Conservation (phyloP, 2,329 filamentous ascomycete species). For the Dothideomycetes sp. region DNA sequence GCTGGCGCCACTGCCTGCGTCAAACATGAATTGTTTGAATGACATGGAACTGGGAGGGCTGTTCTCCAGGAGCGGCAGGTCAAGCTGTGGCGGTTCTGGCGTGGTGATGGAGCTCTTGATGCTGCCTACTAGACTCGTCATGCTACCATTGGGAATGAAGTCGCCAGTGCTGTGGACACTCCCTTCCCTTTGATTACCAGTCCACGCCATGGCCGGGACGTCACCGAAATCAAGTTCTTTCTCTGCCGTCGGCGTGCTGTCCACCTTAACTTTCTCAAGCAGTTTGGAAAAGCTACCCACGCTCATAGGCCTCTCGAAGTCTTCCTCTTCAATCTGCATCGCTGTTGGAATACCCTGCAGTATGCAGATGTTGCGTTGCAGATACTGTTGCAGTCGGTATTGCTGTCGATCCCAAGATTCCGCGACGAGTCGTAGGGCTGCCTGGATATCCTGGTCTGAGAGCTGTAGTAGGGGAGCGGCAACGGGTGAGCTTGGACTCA, state of each 20-base stretch:
- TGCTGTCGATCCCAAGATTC: slow-evolving; percentile 41
- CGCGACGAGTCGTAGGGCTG: slow-evolving; percentile 34
- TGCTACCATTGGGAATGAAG: background rate
- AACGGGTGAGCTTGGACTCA: slow-evolving; percentile 13
- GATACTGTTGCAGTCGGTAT: slow-evolving; percentile 34
- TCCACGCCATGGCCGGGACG: background rate
- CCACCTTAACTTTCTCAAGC: slow-evolving; percentile 31
- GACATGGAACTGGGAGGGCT: slow-evolving; percentile 1
- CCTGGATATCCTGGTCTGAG: slow-evolving; percentile 40
- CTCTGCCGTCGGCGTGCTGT: slow-evolving; percentile 33
- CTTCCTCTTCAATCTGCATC: slow-evolving; percentile 35
- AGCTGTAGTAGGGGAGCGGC: slow-evolving; percentile 16
- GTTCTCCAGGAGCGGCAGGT: slow-evolving; percentile 2
- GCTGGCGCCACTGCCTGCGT: background rate
- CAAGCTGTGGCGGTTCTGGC: background rate
- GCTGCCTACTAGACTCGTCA: background rate
- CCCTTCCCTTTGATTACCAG: slow-evolving; percentile 1
- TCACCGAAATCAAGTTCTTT: slow-evolving; percentile 24
- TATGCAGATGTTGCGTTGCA: slow-evolving; percentile 36
- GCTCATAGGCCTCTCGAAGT: slow-evolving; percentile 31
- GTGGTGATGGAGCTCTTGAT: slow-evolving; percentile 1
- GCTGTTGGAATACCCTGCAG: slow-evolving; percentile 31
- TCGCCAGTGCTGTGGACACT: background rate
- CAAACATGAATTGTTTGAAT: slow-evolving; percentile 8
- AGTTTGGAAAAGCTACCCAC: slow-evolving; percentile 29